These are phyloP conservation scores for Magnolia officinalis DNA, from an alignment of 164 flowering plant species.

Conservation along the genomic window DNA sequence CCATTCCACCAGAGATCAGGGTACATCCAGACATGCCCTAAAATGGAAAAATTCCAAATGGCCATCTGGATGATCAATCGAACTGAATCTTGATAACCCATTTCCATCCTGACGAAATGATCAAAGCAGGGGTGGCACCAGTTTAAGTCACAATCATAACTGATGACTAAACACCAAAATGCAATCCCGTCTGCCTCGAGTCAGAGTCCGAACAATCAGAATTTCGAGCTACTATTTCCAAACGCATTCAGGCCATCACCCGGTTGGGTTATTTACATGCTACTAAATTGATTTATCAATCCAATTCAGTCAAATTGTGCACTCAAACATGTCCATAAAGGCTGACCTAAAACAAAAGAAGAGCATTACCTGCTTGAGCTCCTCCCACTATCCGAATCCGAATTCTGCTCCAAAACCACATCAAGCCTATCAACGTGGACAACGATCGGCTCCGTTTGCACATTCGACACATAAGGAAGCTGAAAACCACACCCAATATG, in stretches of 20 bases:
- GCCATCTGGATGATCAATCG: neutral
- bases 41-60: neutral
- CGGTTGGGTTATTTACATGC: no score
- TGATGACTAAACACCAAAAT: no score
- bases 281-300: no score
- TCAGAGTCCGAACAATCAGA: no score
- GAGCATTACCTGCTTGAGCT: slow-evolving; percentile 48
- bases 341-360: neutral
- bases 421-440: slow-evolving; percentile 90
- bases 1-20: no score
- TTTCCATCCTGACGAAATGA: neutral
- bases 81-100: neutral
- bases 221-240: no score
- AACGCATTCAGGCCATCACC: no score
- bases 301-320: neutral
- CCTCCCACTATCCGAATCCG: slow-evolving; percentile 40
- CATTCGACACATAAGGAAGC: slow-evolving; percentile 87
- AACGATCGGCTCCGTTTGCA: slow-evolving; percentile 84
- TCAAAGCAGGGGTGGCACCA: neutral
- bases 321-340: neutral
- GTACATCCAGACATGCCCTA: no score
- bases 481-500: slow-evolving; percentile 16
- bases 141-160: neutral
- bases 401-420: slow-evolving; percentile 84
- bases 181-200: no score